Percentiles rank a stretch among this genome's conserved stretches.
phyloP scores from a whole-genome alignment of 2,329 filamentous ascomycete species.

The Fusarium clavum region DNA sequence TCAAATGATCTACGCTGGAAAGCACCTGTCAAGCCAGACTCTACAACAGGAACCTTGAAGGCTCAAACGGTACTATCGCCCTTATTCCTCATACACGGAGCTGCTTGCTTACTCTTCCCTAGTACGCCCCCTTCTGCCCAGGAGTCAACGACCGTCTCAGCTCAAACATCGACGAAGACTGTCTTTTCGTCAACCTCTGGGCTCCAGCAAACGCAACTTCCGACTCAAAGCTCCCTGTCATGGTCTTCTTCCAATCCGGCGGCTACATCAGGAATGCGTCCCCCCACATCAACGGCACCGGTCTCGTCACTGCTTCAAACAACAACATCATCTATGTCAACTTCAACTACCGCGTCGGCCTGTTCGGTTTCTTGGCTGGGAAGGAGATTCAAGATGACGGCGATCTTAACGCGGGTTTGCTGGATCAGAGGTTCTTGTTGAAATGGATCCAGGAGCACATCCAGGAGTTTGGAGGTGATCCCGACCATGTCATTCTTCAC shows the following conservation, averaged over 20 bases:
- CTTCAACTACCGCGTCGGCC: constrained; percentile 73
- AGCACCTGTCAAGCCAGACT: constrained; percentile 59
- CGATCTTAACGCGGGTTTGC: constrained; percentile 70
- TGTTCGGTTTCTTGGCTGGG: constrained; percentile 71
- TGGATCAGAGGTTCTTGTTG: constrained; percentile 71
- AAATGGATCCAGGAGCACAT: constrained; percentile 73
- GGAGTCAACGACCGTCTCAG: constrained; percentile 47
- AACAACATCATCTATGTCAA: constrained; percentile 66
- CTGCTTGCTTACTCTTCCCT: neutral
- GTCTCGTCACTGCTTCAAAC: constrained; percentile 58
- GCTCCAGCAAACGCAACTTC: constrained; percentile 51
- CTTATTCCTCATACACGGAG: neutral
- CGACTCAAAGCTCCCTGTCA: constrained; percentile 51
- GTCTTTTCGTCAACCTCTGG: constrained; percentile 62
- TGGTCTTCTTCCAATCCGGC: constrained; percentile 59
- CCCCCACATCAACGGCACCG: constrained; percentile 63
- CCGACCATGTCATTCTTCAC: constrained; percentile 68
- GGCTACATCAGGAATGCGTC: constrained; percentile 63
- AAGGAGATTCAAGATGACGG: constrained; percentile 66
- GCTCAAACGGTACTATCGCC: constrained; percentile 48
- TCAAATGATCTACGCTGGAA: constrained; percentile 62
- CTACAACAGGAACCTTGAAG: constrained; percentile 49
- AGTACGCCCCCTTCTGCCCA: constrained; percentile 62
- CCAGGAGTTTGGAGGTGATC: constrained; percentile 68
- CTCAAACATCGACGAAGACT: constrained; percentile 55